These are phyloP conservation scores for Rasamsonia emersonii DNA, from an alignment of 2,329 filamentous ascomycete species.

Conservation along the genomic window DNA sequence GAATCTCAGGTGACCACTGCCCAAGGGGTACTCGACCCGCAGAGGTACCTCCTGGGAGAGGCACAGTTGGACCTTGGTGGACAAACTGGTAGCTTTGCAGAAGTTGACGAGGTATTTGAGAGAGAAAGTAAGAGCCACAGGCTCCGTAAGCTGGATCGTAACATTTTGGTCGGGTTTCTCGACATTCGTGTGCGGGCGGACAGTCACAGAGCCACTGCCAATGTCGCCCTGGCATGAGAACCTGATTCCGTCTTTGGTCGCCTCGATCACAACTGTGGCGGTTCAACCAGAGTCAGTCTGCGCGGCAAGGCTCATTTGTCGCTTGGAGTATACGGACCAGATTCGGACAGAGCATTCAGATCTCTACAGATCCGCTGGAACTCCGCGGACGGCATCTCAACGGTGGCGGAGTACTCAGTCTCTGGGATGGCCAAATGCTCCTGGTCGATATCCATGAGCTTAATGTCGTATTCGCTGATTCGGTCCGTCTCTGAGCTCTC, in stretches of 20 bases:
- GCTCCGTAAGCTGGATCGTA: conserved; percentile 82
- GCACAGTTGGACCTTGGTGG: conserved; percentile 76
- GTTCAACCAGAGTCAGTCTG: conserved; percentile 1
- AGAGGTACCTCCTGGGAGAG: conserved; percentile 94
- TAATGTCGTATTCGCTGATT: conserved; percentile 98
- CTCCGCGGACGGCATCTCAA: conserved; percentile 78
- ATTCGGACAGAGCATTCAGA: conserved; percentile 85
- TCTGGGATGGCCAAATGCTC: conserved; percentile 98
- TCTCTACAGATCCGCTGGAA: conserved; percentile 95
- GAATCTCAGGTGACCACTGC: conserved; percentile 87
- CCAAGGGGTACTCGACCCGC: conserved; percentile 80
- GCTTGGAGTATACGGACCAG: conserved; percentile 54
- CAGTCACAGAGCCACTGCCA: conserved; percentile 85
- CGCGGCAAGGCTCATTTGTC: not conserved
- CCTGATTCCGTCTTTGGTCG: conserved; percentile 93
- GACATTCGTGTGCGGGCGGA: conserved; percentile 78
- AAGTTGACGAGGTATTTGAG: conserved; percentile 99
- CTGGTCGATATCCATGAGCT: conserved; percentile 99
- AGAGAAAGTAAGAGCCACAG: conserved; percentile 90
- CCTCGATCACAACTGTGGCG: conserved; percentile 77
- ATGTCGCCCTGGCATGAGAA: conserved; percentile 92
- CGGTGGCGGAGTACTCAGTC: conserved; percentile 92
- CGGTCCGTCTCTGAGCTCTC: conserved; percentile 83
- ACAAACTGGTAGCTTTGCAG: conserved; percentile 90
- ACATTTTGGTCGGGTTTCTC: conserved; percentile 84